phyloP scores from a whole-genome alignment of 2,329 filamentous ascomycete species.

The Diaporthe longicolla region DNA sequence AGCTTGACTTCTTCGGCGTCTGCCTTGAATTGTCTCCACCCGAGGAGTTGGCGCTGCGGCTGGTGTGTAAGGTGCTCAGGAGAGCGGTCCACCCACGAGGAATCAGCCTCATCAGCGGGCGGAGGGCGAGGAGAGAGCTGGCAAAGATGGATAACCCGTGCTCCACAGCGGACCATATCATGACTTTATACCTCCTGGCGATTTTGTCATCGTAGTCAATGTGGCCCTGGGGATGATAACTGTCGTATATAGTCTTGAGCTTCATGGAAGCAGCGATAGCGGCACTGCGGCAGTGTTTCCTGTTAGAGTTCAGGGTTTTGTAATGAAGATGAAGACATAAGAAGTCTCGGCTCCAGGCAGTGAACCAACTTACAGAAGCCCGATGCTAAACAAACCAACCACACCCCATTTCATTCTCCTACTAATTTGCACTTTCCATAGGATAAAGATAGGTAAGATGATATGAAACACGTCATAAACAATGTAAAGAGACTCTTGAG shows the following conservation, averaged over 20 bases:
- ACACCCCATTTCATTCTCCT: conserved; percentile 28
- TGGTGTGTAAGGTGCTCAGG: background rate
- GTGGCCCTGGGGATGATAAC: background rate
- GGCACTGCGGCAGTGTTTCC: conserved; percentile 9
- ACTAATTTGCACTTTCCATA: conserved; percentile 31
- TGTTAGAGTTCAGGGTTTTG: background rate
- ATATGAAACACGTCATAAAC: conserved; percentile 37
- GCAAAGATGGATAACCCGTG: conserved; percentile 40
- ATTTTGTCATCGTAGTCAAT: background rate
- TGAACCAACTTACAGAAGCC: conserved; percentile 34
- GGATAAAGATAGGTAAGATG: conserved; percentile 30
- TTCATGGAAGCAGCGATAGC: conserved; percentile 35
- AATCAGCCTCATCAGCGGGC: conserved; percentile 30
- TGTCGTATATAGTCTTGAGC: conserved; percentile 3
- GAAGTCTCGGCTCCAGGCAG: background rate
- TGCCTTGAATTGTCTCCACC: background rate
- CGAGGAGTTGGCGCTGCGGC: background rate
- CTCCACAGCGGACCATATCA: conserved; percentile 37
- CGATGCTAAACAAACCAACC: conserved; percentile 34
- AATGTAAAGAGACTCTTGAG: conserved; percentile 37
- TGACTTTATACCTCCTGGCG: conserved; percentile 6
- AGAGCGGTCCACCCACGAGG: conserved; percentile 3
- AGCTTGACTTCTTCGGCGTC: background rate
- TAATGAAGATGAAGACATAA: too few relatives aligned
- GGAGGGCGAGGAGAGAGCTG: conserved; percentile 39